Evolutionary conservation across 768 basidiomycete species (phyloP), one percentile per base, ranked within the genome.

Genomic region (Rhizopogon rudus): DNA sequence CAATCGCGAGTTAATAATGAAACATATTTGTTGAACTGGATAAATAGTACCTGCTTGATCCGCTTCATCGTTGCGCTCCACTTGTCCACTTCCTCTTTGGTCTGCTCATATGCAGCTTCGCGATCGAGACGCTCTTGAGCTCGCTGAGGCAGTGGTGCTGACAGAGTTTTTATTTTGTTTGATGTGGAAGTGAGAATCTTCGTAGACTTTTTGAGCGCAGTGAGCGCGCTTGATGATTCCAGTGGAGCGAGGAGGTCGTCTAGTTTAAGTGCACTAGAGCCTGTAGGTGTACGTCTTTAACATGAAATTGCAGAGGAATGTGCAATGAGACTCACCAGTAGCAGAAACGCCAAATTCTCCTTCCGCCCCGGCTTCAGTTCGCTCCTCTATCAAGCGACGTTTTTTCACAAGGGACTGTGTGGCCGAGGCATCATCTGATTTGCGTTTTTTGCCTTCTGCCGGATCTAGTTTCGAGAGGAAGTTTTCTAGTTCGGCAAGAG

Each of bases 101-200:
- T 98, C 70, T 90, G 81, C 63, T 94, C 93, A 66, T 96, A 97
- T 0, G 96, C 96, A 7, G 94, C 96, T 66, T 93, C 86, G 48
- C 96, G 86, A 61, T 97, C 93, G 1, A 98, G 74, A 43, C 90
- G 86, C 57, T 97, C 94, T 67, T 97, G 91, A 0, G 87, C 82
- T 33, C 93, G 81, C 20, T 87, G 85, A 8, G 93, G 93, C 0
- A 99, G 75, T 0, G 96, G 96, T 0, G 91, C 92, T 4, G 91
- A 73, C 6, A 96, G 77, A 0, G 87, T 76, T 57, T 80, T 78
- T 22, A 72, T 76, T 63, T 86, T 87, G 37, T 70, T 67, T 55
- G 78, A 81, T 45, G 77, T 76, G 0, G 79, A 77, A 2, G 76
- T 75, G 14, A 92, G 76, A 13, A 78, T 71, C 66, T 88, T 91